Percentiles rank a stretch among this genome's conserved stretches.
phyloP scores from a whole-genome alignment of 768 basidiomycete genomes.

The Mycena pura region DNA sequence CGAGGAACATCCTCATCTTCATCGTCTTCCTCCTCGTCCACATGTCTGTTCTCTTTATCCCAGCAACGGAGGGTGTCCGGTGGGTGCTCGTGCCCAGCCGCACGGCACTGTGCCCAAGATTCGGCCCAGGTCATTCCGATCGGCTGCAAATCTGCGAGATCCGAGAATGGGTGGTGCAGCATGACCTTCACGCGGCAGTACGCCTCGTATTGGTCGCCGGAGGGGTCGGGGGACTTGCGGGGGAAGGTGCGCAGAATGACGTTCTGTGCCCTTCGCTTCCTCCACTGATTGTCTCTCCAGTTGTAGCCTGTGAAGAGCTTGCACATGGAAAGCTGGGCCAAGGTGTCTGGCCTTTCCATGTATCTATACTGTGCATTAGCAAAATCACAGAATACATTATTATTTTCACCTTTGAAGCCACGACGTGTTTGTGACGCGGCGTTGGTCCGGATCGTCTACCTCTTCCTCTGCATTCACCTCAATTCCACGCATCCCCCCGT shows the following conservation, averaged over 20 bases:
- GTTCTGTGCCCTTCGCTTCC: neutral
- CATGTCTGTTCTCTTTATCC: too few relatives aligned
- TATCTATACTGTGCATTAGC: constrained; percentile 1
- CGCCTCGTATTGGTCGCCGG: constrained; percentile 22
- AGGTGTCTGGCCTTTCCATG: neutral
- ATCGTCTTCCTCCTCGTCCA: too few relatives aligned
- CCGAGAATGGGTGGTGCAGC: constrained; percentile 29
- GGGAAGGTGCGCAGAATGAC: constrained; percentile 20
- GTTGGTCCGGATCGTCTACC: neutral
- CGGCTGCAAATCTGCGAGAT: too few relatives aligned
- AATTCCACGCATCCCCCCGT: constrained; percentile 10
- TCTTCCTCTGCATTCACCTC: neutral
- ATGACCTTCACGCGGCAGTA: constrained; percentile 26
- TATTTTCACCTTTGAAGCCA: constrained; percentile 14
- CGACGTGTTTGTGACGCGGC: constrained; percentile 11
- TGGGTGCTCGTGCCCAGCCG: too few relatives aligned
- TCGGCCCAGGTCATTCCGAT: too few relatives aligned
- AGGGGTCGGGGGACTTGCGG: constrained; percentile 23
- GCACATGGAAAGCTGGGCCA: neutral
- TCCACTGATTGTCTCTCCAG: constrained; percentile 12
- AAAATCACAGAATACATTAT: neutral
- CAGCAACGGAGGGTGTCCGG: too few relatives aligned
- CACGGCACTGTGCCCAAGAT: too few relatives aligned
- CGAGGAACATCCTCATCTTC: too few relatives aligned
- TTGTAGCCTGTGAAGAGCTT: neutral